Conservation (phyloP, 768 basidiomycete species). For the Pleurotus eryngii region DNA sequence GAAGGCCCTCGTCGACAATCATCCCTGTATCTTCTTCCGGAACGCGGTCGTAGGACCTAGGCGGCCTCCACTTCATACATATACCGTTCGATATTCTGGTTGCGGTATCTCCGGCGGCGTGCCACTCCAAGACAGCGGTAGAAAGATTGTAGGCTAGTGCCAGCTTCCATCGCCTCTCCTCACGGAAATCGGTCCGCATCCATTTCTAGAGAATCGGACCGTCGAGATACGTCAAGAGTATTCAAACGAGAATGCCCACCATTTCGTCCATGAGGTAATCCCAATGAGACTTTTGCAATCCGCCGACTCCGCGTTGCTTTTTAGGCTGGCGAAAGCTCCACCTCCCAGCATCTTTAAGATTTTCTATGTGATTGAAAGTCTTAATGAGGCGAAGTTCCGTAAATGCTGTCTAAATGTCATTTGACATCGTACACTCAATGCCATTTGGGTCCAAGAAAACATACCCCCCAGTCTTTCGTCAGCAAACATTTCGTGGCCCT, state of each 20-base stretch:
- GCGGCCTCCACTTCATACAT: slow-evolving; percentile 61
- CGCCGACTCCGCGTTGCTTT: slow-evolving; percentile 80
- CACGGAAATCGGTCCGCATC: slow-evolving; percentile 94
- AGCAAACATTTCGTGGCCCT: slow-evolving; percentile 75
- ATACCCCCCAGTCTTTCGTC: slow-evolving; percentile 79
- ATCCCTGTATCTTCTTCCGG: slow-evolving; percentile 19
- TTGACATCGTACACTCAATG: slow-evolving; percentile 1
- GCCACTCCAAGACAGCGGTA: slow-evolving; percentile 84
- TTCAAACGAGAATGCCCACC: slow-evolving; percentile 42
- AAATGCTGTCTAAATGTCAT: slow-evolving; percentile 62
- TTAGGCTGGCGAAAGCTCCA: slow-evolving; percentile 97
- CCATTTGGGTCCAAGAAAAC: slow-evolving; percentile 23
- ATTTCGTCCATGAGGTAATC: slow-evolving; percentile 96
- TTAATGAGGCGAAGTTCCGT: slow-evolving; percentile 74
- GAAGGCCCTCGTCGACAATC: background rate
- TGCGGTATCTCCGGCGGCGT: slow-evolving; percentile 61
- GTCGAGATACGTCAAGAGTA: background rate
- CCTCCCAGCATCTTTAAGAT: slow-evolving; percentile 69
- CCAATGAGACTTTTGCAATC: slow-evolving; percentile 83
- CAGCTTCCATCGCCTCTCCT: slow-evolving; percentile 92
- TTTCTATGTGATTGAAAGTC: slow-evolving; percentile 81
- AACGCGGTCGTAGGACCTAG: slow-evolving; percentile 32
- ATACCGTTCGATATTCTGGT: slow-evolving; percentile 66
- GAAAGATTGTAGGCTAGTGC: slow-evolving; percentile 81
- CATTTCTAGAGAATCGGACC: slow-evolving; percentile 62